Evolutionary conservation across 2,329 filamentous ascomycete species (phyloP).

Genomic region (Fusarium sp.): DNA sequence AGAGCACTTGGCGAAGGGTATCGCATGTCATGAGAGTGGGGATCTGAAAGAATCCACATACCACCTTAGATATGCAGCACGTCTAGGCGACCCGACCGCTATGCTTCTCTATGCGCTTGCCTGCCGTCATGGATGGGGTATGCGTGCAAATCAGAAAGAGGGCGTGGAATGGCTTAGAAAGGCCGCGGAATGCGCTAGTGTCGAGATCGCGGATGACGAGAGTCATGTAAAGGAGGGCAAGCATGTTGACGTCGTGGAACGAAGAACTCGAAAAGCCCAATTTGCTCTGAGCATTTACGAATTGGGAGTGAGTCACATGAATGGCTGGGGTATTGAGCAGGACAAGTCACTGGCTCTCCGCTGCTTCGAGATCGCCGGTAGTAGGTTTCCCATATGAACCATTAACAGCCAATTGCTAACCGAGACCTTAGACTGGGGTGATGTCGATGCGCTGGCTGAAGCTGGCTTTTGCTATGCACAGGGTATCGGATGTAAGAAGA

Average conservation of each 20-base stretch:
- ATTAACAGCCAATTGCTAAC: constrained; percentile 28
- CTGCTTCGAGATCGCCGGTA: constrained; percentile 96
- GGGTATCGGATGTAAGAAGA: constrained; percentile 93
- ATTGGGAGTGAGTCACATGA: constrained; percentile 95
- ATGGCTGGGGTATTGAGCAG: constrained; percentile 96
- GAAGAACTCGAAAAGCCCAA: constrained; percentile 87
- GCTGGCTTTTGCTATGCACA: constrained; percentile 96
- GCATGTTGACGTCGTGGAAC: constrained; percentile 71
- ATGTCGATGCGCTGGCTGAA: constrained; percentile 92
- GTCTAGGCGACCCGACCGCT: constrained; percentile 85
- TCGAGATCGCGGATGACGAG: constrained; percentile 86
- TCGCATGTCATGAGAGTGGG: constrained; percentile 88
- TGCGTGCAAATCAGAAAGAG: constrained; percentile 90
- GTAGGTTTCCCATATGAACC: constrained; percentile 53
- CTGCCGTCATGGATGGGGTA: constrained; percentile 96
- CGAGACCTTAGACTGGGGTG: constrained; percentile 77
- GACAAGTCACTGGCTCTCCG: constrained; percentile 87
- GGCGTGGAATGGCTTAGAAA: constrained; percentile 92
- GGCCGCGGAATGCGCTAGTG: constrained; percentile 83
- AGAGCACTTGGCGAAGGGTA: constrained; percentile 89
- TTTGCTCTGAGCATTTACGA: constrained; percentile 97
- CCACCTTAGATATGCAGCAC: constrained; percentile 88
- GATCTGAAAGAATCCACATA: constrained; percentile 94
- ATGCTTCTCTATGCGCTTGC: constrained; percentile 97
- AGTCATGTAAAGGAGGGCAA: constrained; percentile 70